These are phyloP conservation scores for Mycena alexandri DNA, from an alignment of 768 basidiomycete species.

Conservation along the genomic window DNA sequence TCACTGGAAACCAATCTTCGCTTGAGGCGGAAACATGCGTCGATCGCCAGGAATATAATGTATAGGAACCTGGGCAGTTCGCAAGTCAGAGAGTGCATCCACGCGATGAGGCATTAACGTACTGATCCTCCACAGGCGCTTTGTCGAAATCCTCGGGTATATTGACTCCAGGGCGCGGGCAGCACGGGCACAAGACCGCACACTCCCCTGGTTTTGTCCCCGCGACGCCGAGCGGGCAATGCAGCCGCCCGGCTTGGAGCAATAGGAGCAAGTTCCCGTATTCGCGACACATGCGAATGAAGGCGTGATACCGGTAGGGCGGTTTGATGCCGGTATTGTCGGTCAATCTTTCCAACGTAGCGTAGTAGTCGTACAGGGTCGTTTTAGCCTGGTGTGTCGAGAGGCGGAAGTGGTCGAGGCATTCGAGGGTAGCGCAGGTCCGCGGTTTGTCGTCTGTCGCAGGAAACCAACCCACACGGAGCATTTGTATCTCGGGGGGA, in stretches of 20 bases:
- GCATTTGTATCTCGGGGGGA: conserved; percentile 1
- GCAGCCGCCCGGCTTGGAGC: conserved; percentile 42
- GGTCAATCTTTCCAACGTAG: conserved; percentile 4
- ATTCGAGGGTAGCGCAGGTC: not conserved
- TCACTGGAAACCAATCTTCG: not conserved
- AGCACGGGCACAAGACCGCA: conserved; percentile 49
- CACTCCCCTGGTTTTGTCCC: conserved; percentile 43
- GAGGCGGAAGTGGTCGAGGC: conserved; percentile 3
- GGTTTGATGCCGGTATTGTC: conserved; percentile 10
- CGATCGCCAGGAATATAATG: not conserved
- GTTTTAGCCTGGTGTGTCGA: not conserved
- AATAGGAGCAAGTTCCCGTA: conserved; percentile 45
- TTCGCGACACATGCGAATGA: conserved; percentile 29
- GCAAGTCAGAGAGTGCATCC: too few species aligned
- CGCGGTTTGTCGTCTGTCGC: not conserved
- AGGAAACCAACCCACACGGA: conserved; percentile 10
- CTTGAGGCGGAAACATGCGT: not conserved
- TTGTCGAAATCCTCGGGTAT: conserved; percentile 43
- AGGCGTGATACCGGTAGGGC: conserved; percentile 28
- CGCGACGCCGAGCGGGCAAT: conserved; percentile 35
- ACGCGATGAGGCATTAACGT: conserved; percentile 7
- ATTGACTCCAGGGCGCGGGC: conserved; percentile 49
- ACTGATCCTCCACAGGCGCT: conserved; percentile 32
- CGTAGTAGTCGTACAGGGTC: conserved; percentile 22
- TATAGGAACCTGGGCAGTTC: not conserved